Conservation (phyloP, 1,139 yeast species). For the Kodamaea alishanica region DNA sequence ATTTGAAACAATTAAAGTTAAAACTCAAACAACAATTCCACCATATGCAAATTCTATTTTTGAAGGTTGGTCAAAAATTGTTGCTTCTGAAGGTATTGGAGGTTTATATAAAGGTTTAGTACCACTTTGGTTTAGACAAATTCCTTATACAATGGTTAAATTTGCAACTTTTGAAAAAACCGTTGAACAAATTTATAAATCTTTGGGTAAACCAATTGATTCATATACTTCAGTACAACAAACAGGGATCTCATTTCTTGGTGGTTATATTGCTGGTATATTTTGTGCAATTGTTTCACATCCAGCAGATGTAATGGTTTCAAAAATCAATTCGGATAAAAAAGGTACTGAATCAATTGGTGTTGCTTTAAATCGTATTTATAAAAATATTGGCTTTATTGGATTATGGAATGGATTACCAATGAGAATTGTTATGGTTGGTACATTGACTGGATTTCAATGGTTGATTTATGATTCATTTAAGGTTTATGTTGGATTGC, state of each 20-base stretch:
- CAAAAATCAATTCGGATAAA: slow-evolving; percentile 79
- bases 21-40: slow-evolving; percentile 88
- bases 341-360: slow-evolving; percentile 63
- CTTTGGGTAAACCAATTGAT: slow-evolving; percentile 41
- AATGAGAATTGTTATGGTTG: slow-evolving; percentile 92
- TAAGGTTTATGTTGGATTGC: slow-evolving; percentile 85
- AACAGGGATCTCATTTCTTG: slow-evolving; percentile 89
- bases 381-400: slow-evolving; percentile 73
- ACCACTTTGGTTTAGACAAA: slow-evolving; percentile 92
- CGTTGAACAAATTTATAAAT: slow-evolving; percentile 66
- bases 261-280: slow-evolving; percentile 96
- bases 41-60: slow-evolving; percentile 63
- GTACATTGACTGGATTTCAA: slow-evolving; percentile 94
- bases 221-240: slow-evolving; percentile 55
- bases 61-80: slow-evolving; percentile 66
- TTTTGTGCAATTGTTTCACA: slow-evolving; percentile 92
- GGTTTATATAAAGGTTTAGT: slow-evolving; percentile 83
- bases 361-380: slow-evolving; percentile 68
- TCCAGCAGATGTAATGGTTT: slow-evolving; percentile 97
- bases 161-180: slow-evolving; percentile 91
- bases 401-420: slow-evolving; percentile 96
- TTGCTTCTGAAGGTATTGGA: slow-evolving; percentile 61
- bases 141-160: slow-evolving; percentile 95
- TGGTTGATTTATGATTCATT: slow-evolving; percentile 95
- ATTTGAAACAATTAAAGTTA: slow-evolving; percentile 88